Percentiles rank a stretch among this genome's conserved stretches.
phyloP scores from a whole-genome alignment of 257 asterid genomes.

The Ophiorrhiza pumila region DNA sequence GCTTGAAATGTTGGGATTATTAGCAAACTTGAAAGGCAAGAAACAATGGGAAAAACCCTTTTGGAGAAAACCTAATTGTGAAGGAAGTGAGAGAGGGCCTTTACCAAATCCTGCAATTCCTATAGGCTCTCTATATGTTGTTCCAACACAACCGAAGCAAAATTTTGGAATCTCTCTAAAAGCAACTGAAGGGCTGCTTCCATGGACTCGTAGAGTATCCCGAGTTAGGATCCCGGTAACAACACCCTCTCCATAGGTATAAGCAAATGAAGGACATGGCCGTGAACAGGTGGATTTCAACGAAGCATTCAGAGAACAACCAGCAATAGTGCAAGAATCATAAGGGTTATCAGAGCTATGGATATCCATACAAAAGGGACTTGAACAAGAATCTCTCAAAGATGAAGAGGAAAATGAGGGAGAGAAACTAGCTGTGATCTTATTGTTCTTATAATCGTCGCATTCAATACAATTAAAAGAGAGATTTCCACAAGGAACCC shows the following conservation, averaged over 20 bases:
- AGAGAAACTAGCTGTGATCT: constrained; percentile 38
- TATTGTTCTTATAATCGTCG: constrained; percentile 34
- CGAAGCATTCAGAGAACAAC: constrained; percentile 54
- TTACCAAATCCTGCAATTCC: constrained; percentile 76
- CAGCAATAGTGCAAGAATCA: constrained; percentile 55
- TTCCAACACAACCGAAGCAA: constrained; percentile 61
- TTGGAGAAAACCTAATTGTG: constrained; percentile 61
- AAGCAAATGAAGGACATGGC: constrained; percentile 79
- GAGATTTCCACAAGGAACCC: constrained; percentile 73
- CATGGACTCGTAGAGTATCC: constrained; percentile 50
- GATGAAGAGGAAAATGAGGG: constrained; percentile 51
- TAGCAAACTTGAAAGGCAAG: constrained; percentile 66
- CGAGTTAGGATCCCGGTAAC: constrained; percentile 55
- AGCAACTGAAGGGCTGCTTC: constrained; percentile 28
- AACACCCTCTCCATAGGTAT: constrained; percentile 61
- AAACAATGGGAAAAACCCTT: constrained; percentile 76
- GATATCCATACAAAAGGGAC: constrained; percentile 37
- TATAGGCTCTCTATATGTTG: constrained; percentile 59
- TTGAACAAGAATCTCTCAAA: constrained; percentile 48
- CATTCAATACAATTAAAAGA: constrained; percentile 67
- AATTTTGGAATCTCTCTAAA: constrained; percentile 41
- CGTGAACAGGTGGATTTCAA: constrained; percentile 46
- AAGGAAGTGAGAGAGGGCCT: constrained; percentile 72
- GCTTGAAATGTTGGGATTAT: constrained; percentile 65
- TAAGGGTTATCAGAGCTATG: constrained; percentile 56